Percentiles rank a stretch among this genome's conserved stretches.
Evolutionary conservation across 1,139 yeast species (phyloP).

Genomic region (Kluyveromyces marxianus): DNA sequence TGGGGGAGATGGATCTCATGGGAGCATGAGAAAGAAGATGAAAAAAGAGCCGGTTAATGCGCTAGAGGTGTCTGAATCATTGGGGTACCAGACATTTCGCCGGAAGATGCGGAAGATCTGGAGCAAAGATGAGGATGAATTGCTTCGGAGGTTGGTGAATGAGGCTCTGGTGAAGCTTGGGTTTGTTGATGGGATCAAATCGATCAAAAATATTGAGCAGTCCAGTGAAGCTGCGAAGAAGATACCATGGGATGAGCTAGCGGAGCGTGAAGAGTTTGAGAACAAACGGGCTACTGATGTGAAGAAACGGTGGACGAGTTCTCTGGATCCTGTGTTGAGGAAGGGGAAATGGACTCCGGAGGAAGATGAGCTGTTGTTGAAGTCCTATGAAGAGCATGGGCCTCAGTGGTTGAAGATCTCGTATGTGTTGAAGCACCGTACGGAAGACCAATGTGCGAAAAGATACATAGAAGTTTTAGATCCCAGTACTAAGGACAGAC

Average conservation of each 20-base stretch:
- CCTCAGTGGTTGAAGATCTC: constrained; percentile 86
- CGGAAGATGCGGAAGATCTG: constrained; percentile 58
- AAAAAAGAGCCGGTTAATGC: constrained; percentile 46
- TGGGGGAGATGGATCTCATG: not conserved
- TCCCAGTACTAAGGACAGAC: constrained; percentile 65
- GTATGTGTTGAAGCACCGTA: constrained; percentile 67
- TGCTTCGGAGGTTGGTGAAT: constrained; percentile 37
- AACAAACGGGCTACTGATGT: constrained; percentile 60
- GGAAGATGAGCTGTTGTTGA: constrained; percentile 62
- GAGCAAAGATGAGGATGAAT: constrained; percentile 57
- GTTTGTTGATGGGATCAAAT: constrained; percentile 28
- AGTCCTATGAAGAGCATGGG: constrained; percentile 63
- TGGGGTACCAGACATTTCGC: constrained; percentile 70
- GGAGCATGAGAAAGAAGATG: constrained; percentile 11
- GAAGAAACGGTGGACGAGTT: constrained; percentile 68
- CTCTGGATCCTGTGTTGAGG: constrained; percentile 71
- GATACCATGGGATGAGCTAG: constrained; percentile 58
- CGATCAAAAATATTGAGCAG: constrained; percentile 24
- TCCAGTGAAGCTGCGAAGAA: constrained; percentile 24
- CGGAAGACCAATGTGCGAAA: constrained; percentile 93
- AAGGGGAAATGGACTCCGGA: constrained; percentile 87
- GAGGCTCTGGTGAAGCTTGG: constrained; percentile 29
- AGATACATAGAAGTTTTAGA: constrained; percentile 84
- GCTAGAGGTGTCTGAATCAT: constrained; percentile 57
- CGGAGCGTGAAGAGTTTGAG: constrained; percentile 35